Base-by-base conservation (phyloP, 805 yeast species). In the Scheffersomyces spartinae region DNA sequence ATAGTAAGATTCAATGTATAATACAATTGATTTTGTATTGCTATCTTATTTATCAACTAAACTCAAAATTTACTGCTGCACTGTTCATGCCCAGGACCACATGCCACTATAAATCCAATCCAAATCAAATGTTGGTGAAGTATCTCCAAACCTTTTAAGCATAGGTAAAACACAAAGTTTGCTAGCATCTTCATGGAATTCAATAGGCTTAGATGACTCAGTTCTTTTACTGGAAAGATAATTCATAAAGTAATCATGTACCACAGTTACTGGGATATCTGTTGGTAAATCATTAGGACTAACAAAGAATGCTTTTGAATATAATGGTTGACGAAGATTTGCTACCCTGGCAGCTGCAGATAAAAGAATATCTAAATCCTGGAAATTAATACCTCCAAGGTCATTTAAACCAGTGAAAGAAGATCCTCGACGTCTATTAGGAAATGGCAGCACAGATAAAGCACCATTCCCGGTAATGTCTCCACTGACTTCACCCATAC, bases 381-480 rank as follows among this genome's bases (percentile, higher is more conserved):
- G 61, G 42, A 57, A 57, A 29, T 55, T 56, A 33, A 35, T 40
- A 2, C 60, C 62, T n/a, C 60, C 62, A 32, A 56, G 39, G 4
- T 55, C 63, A 35, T 53, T 52, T 17, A 56, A 26, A 4, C 55
- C 55, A 5, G 56, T 40, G 29, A 54, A 52, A 13, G 62, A 54
- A n/a, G 58, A 49, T 8, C 56, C 47, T 15, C 63, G 35, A 18
- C 49, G 39, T 21, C 54, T 34, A 17, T 29, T n/a, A n/a, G n/a
- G n/a, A n/a, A n/a, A n/a, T n/a, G n/a, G n/a, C n/a, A n/a, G n/a
- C n/a, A n/a, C n/a, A n/a, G n/a, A n/a, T n/a, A n/a, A n/a, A n/a
- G n/a, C n/a, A n/a, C n/a, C n/a, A n/a, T n/a, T n/a, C n/a, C n/a
- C n/a, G n/a, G n/a, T n/a, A n/a, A n/a, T n/a, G n/a, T n/a, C n/a